Conservation (phyloP, 2,329 filamentous ascomycete genomes). For the Penicillium occitanis region DNA sequence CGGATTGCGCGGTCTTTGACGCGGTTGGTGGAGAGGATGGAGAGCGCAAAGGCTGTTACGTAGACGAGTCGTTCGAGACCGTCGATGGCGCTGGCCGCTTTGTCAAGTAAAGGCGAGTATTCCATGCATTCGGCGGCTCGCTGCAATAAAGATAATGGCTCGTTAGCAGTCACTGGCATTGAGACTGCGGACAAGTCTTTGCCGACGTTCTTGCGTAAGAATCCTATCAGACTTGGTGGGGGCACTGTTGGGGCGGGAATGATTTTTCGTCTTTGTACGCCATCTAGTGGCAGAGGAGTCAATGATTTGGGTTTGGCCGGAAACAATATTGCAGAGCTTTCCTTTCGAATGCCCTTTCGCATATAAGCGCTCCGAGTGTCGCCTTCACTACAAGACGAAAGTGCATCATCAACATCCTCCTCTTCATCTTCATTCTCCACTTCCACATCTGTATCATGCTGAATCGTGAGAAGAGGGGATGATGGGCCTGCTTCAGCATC, state of each 20-base stretch:
- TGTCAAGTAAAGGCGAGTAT: slow-evolving; percentile 80
- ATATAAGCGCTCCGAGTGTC: slow-evolving; percentile 49
- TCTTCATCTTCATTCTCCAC: slow-evolving; percentile 59
- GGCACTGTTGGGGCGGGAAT: slow-evolving; percentile 72
- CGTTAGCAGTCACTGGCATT: slow-evolving; percentile 96
- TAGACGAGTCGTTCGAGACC: slow-evolving; percentile 74
- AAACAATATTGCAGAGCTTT: slow-evolving; percentile 58
- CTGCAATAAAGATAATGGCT: slow-evolving; percentile 84
- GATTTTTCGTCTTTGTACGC: slow-evolving; percentile 65
- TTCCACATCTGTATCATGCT: slow-evolving; percentile 69
- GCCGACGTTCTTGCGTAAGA: slow-evolving; percentile 94
- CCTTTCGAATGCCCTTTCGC: slow-evolving; percentile 31
- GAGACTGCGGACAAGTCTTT: slow-evolving; percentile 96
- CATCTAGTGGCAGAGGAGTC: slow-evolving; percentile 70
- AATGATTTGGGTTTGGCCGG: slow-evolving; percentile 75
- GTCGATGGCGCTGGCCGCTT: slow-evolving; percentile 59
- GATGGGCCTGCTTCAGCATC: slow-evolving; percentile 70
- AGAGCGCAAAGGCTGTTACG: slow-evolving; percentile 87
- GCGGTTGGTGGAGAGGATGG: slow-evolving; percentile 75
- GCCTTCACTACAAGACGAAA: slow-evolving; percentile 63
- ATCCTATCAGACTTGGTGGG: slow-evolving; percentile 89
- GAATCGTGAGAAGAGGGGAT: slow-evolving; percentile 73
- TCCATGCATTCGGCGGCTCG: slow-evolving; percentile 87
- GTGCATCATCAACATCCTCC: slow-evolving; percentile 55
- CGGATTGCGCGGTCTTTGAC: slow-evolving; percentile 88